Conservation (phyloP, 1,284 basidiomycete species). For the Cryptococcus maquisensis region DNA sequence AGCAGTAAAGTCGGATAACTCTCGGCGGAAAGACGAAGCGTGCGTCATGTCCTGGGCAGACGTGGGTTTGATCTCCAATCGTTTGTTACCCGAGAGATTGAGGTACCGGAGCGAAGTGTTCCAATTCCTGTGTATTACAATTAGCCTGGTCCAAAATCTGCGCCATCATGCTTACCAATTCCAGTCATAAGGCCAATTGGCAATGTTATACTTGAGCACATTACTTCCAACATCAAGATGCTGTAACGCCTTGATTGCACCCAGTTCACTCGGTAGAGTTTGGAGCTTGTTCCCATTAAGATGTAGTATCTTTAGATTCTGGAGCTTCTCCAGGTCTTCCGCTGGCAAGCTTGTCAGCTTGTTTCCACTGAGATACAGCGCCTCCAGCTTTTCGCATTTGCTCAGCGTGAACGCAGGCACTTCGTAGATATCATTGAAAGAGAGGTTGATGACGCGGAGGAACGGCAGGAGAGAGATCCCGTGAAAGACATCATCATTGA, state of each 20-base stretch:
- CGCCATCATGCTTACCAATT: slow-evolving; percentile 69
- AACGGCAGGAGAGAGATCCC: slow-evolving; percentile 70
- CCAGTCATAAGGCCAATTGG: slow-evolving; percentile 99
- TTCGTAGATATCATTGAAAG: slow-evolving; percentile 93
- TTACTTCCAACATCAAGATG: slow-evolving; percentile 94
- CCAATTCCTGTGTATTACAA: slow-evolving; percentile 71
- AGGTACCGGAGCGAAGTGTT: slow-evolving; percentile 88
- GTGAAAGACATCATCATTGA: slow-evolving; percentile 77
- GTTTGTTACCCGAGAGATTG: slow-evolving; percentile 81
- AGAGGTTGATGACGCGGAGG: slow-evolving; percentile 80
- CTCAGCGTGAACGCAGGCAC: slow-evolving; percentile 73
- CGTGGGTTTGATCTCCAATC: slow-evolving; percentile 77
- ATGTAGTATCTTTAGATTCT: slow-evolving; percentile 68
- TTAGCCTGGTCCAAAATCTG: not conserved
- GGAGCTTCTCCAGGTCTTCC: slow-evolving; percentile 73
- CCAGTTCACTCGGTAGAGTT: slow-evolving; percentile 85
- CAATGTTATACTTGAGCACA: slow-evolving; percentile 93
- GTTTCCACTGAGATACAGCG: slow-evolving; percentile 92
- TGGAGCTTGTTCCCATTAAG: slow-evolving; percentile 93
- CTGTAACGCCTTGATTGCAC: slow-evolving; percentile 70
- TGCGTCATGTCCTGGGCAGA: slow-evolving; percentile 49
- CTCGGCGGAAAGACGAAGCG: slow-evolving; percentile 46
- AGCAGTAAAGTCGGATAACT: slow-evolving; percentile 80
- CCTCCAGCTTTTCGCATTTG: slow-evolving; percentile 65
- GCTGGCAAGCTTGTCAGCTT: slow-evolving; percentile 83